Evolutionary conservation across 306 rosid genomes (phyloP), one percentile per base, ranked within the genome.

Genomic region (Begonia loranthoides): DNA sequence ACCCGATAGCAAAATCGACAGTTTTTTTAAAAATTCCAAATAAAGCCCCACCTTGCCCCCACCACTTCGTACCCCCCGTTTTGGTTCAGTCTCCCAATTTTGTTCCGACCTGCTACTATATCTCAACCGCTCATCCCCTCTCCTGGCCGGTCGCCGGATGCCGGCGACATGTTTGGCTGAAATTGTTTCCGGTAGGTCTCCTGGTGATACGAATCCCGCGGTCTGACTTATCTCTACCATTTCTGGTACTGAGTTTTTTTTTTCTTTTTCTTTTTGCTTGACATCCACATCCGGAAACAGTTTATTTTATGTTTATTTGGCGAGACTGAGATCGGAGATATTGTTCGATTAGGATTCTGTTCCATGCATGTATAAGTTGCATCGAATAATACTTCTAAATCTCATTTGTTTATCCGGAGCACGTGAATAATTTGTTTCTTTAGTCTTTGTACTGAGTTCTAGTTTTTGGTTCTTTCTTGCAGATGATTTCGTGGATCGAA

Each of bases 161-260:
- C 34, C 43, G 50, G 50, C 43, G 57, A 11, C 33, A 49, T 60
- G 65, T 50, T 60, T 13, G 3, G 14, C 13, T 14, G 21, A 44
- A 41, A 21, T 4, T 14, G 13, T 36, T 60, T 41, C 28, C 5
- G 16, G 17, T 59, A 13, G 4, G 5, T 49, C 10, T n/a, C 11
- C 19, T 49, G 49, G 22, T 9, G n/a, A 17, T 41, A 15, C 44
- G 4, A 40, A 41, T 39, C 9, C 45, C 43, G 17, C 10, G 57
- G 41, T 60, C 51, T 17, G 51, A 44, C 45, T 60, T 56, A 60
- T 60, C 28, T 60, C 34, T 24, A 12, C 28, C 17, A 48, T 60
- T 51, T 48, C 57, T 9, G 56, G 56, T 51, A 40, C 33, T 21
- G 36, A 16, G 14, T 17, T 16, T 13, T 50, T 50, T 28, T 17